Conservation (phyloP, 2,329 filamentous ascomycete species). For the Tolypocladium endophyticum region DNA sequence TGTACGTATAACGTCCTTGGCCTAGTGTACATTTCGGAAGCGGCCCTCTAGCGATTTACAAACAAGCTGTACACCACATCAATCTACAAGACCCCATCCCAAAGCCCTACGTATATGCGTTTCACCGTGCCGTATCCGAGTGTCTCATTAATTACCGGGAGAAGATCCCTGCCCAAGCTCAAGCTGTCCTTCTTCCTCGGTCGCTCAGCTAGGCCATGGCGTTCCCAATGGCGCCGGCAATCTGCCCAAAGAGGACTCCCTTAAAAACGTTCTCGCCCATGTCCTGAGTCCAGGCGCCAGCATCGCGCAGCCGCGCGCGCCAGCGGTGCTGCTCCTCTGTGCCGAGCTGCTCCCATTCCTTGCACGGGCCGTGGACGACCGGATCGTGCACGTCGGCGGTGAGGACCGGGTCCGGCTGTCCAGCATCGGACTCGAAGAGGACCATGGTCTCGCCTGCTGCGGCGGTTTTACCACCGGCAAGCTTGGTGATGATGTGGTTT, state of each 20-base stretch:
- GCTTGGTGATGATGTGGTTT: slow-evolving; percentile 24
- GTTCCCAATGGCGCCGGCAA: slow-evolving; percentile 51
- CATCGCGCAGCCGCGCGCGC: slow-evolving; percentile 56
- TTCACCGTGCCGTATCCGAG: neutral
- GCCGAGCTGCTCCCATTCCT: slow-evolving; percentile 61
- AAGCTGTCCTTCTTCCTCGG: neutral
- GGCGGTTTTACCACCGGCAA: slow-evolving; percentile 22
- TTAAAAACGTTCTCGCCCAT: slow-evolving; percentile 70
- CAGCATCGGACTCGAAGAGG: neutral
- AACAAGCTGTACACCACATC: neutral
- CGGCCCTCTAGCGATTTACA: neutral
- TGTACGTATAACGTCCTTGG: neutral
- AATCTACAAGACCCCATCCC: neutral
- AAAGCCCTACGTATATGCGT: neutral
- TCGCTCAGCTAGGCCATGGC: slow-evolving; percentile 28
- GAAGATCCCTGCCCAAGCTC: no score
- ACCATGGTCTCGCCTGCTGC: slow-evolving; percentile 21
- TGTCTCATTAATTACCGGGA: neutral
- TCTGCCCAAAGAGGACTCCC: slow-evolving; percentile 66
- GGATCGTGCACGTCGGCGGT: slow-evolving; percentile 35
- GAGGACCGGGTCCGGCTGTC: slow-evolving; percentile 13
- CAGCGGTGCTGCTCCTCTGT: slow-evolving; percentile 53
- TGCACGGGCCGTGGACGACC: slow-evolving; percentile 39
- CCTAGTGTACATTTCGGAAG: neutral
- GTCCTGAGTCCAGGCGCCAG: slow-evolving; percentile 68